phyloP scores from a whole-genome alignment of 192 early-diverging fungal genomes.

The Kappamyces sp. region DNA sequence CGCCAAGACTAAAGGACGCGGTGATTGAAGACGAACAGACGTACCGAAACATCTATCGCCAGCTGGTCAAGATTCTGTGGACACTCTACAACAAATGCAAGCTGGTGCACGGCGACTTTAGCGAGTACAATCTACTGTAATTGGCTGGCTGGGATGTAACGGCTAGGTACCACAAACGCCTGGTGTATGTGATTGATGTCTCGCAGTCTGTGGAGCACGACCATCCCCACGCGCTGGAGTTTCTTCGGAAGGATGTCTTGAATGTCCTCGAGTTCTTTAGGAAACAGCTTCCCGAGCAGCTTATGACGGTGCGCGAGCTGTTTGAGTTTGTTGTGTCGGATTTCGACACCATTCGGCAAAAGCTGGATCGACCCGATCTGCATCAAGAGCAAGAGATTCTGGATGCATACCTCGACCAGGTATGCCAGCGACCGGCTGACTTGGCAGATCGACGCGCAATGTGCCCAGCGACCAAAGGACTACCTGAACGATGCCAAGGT shows the following conservation, averaged over 20 bases:
- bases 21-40: constrained; percentile 59
- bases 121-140: constrained; percentile 94
- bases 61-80: constrained; percentile 82
- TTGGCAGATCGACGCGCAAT: constrained; percentile 23
- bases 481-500: constrained; percentile 28
- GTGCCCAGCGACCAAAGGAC: constrained; percentile 24
- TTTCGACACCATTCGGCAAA: constrained; percentile 11
- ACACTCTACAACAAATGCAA: constrained; percentile 87
- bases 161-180: constrained; percentile 66
- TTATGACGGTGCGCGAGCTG: constrained; percentile 66
- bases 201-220: constrained; percentile 99
- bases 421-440: constrained; percentile 26
- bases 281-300: constrained; percentile 54
- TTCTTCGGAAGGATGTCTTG: constrained; percentile 88
- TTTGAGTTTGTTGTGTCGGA: constrained; percentile 77
- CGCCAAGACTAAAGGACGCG: constrained; percentile 92
- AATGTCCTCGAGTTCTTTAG: constrained; percentile 93
- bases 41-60: constrained; percentile 73
- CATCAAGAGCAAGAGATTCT: constrained; percentile 58
- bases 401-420: constrained; percentile 63
- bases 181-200: constrained; percentile 92
- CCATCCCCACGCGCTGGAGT: constrained; percentile 93
- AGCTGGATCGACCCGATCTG: constrained; percentile 37
- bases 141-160: constrained; percentile 14
- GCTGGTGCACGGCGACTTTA: constrained; percentile 96